A percentile compares a stretch with the other conserved stretches of the same genome.
Evolutionary conservation across 352 stramenopile genomes (phyloP).

Genomic region (Phytophthora litchii): DNA sequence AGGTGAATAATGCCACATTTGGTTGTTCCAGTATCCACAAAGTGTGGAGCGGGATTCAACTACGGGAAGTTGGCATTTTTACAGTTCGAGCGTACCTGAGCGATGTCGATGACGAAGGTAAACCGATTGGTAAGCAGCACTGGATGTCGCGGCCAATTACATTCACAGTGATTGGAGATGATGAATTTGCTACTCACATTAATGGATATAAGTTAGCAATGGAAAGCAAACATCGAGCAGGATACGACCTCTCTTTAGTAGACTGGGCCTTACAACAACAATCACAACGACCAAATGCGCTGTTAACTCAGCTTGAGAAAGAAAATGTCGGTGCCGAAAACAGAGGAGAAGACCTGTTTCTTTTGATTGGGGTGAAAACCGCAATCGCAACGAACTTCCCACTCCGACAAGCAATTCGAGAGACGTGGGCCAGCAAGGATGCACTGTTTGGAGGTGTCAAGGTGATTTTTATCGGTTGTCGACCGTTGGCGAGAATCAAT

Average conservation of each 20-base stretch:
- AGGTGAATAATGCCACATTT: too few relatives aligned
- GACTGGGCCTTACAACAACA: constrained; percentile 7
- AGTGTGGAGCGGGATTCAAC: too few relatives aligned
- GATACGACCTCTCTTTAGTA: constrained; percentile 2
- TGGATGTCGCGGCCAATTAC: too few relatives aligned
- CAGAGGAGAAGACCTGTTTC: constrained; percentile 1
- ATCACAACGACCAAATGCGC: not conserved
- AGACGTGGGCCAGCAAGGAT: constrained; percentile 38
- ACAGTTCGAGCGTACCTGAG: too few relatives aligned
- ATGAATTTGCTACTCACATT: too few relatives aligned
- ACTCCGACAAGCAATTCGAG: constrained; percentile 35
- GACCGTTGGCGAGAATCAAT: constrained; percentile 1
- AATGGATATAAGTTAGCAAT: too few relatives aligned
- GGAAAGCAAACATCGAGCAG: too few relatives aligned
- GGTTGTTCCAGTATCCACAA: too few relatives aligned
- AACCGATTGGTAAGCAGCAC: too few relatives aligned
- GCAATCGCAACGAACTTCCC: constrained; percentile 34
- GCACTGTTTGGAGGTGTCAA: constrained; percentile 18
- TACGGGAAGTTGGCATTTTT: too few relatives aligned
- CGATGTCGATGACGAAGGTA: too few relatives aligned
- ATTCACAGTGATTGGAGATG: too few relatives aligned
- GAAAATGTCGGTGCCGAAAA: not conserved
- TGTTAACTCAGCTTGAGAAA: not conserved
- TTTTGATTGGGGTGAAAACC: constrained; percentile 59
- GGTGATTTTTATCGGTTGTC: constrained; percentile 46